Evolutionary conservation across 345 rosid genomes (phyloP).

Genomic region (Populus ilicifolia): DNA sequence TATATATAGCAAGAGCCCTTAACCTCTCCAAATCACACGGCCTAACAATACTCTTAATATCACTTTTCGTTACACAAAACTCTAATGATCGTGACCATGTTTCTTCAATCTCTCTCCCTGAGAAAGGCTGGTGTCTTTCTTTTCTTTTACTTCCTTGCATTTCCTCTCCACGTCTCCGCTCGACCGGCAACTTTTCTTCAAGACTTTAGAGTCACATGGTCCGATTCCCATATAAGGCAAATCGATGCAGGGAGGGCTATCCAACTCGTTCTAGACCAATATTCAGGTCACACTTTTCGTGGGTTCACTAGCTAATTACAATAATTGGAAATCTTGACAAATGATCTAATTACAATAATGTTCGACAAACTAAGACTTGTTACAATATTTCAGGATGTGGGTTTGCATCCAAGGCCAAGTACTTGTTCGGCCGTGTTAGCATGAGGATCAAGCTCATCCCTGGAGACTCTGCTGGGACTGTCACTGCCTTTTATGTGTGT

Average conservation of each 20-base stretch:
- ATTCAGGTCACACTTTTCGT: constrained; percentile 48
- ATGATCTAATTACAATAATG: too few relatives aligned
- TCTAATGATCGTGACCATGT: constrained; percentile 15
- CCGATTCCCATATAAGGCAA: constrained; percentile 67
- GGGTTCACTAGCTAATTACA: constrained; percentile 8
- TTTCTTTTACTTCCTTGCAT: constrained; percentile 26
- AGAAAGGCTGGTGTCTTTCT: constrained; percentile 7
- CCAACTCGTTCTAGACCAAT: constrained; percentile 75
- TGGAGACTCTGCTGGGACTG: constrained; percentile 99
- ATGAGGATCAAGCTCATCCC: constrained; percentile 89
- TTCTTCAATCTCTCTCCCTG: neutral
- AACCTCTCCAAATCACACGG: constrained; percentile 19
- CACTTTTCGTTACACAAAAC: neutral
- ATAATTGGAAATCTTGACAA: neutral
- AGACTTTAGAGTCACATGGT: constrained; percentile 68
- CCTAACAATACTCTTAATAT: neutral
- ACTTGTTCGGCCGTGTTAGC: constrained; percentile 80
- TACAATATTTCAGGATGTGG: constrained; percentile 59
- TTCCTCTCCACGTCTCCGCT: constrained; percentile 30
- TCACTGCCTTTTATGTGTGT: constrained; percentile 88
- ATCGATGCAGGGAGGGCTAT: constrained; percentile 70
- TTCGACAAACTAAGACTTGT: neutral
- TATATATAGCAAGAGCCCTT: constrained; percentile 10
- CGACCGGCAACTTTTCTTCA: constrained; percentile 59
- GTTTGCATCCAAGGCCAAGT: constrained; percentile 71